Conservation (phyloP, 495 filamentous ascomycete genomes). For the Penicillium daleae region DNA sequence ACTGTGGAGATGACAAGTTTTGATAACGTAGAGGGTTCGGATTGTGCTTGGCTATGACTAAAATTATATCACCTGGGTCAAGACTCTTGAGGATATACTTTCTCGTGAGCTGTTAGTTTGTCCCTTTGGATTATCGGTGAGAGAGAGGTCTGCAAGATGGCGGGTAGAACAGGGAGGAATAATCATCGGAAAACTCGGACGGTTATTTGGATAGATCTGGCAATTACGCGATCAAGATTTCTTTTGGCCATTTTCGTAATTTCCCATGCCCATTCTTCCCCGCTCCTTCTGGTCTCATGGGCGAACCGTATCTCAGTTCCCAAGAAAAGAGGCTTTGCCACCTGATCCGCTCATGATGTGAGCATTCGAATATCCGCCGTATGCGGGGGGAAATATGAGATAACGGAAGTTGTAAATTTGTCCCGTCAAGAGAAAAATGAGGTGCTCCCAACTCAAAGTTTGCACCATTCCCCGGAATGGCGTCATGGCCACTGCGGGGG, state of each 20-base stretch:
- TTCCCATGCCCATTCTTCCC: neutral
- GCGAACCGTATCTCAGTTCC: neutral
- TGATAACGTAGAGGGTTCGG: constrained; percentile 7
- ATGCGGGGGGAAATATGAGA: constrained; percentile 2
- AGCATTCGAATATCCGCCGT: constrained; percentile 3
- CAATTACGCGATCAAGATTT: constrained; percentile 1
- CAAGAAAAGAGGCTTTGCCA: neutral
- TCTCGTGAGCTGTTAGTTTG: neutral
- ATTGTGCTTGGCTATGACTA: constrained; percentile 7
- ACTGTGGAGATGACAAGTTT: constrained; percentile 5
- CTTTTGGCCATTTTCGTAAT: neutral
- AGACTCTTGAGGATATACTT: neutral
- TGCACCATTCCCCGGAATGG: constrained; percentile 7
- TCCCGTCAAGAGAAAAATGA: constrained; percentile 2
- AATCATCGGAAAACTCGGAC: neutral
- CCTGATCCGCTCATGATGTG: neutral
- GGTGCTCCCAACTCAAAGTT: neutral
- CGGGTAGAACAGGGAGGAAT: neutral
- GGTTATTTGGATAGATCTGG: neutral
- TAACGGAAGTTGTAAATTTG: neutral
- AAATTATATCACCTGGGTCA: neutral
- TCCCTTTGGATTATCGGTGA: too few relatives aligned
- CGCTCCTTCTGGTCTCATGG: neutral
- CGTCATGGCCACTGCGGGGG: constrained; percentile 4
- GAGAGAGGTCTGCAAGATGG: neutral